Percentiles rank a stretch among this genome's conserved stretches.
Evolutionary conservation across 805 yeast genomes (phyloP).

Genomic region (Yamadazyma scolyti): DNA sequence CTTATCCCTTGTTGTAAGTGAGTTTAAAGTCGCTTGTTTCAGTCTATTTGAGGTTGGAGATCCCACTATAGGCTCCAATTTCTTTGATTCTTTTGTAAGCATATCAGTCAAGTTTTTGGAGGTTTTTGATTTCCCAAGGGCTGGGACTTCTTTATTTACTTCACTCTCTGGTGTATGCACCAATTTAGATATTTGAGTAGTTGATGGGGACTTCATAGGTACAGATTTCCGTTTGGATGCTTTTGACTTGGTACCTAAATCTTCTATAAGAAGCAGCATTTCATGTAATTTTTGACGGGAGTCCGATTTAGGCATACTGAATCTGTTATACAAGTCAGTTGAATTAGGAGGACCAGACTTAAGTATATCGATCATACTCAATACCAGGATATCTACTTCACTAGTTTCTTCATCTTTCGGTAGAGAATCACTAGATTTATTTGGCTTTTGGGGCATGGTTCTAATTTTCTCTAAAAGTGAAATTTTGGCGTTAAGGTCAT

Average conservation of each 20-base stretch:
- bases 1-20: too few species aligned
- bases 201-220: conserved; percentile 18
- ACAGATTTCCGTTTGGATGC: conserved; percentile 9
- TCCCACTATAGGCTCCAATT: too few species aligned
- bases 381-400: conserved; percentile 16
- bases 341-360: conserved; percentile 22
- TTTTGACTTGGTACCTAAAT: conserved; percentile 8
- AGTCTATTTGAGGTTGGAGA: too few species aligned
- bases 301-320: conserved; percentile 18
- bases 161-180: conserved; percentile 4
- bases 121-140: too few species aligned
- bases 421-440: conserved; percentile 1
- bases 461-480: conserved; percentile 1
- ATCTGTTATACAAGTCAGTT: neutral
- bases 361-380: conserved; percentile 23
- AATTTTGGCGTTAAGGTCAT: conserved; percentile 13
- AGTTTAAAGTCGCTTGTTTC: too few species aligned
- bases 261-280: conserved; percentile 16
- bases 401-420: conserved; percentile 1
- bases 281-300: conserved; percentile 31
- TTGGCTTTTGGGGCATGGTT: neutral
- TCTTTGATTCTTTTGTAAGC: too few species aligned
- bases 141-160: too few species aligned
- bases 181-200: conserved; percentile 14
- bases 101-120: too few species aligned